These are phyloP conservation scores for Colletotrichum tropicale DNA, from an alignment of 2,329 filamentous ascomycete species.

Conservation along the genomic window DNA sequence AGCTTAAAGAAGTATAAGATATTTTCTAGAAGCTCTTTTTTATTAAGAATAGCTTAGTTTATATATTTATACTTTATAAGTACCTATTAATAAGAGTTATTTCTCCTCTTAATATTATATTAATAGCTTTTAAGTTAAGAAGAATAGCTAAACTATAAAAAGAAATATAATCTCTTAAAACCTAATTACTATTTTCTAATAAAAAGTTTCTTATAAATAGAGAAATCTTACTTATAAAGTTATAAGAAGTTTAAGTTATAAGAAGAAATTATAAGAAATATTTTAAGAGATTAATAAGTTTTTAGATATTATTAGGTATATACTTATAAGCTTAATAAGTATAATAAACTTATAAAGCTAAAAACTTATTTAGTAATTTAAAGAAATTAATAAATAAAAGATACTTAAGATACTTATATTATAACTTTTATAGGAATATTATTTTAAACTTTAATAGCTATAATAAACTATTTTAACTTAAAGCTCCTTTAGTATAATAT, in stretches of 20 bases:
- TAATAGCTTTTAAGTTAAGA: neutral
- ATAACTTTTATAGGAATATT: neutral
- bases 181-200: neutral
- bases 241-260: neutral
- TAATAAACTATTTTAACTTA: neutral
- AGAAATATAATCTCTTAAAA: neutral
- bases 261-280: neutral
- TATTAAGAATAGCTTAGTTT: neutral
- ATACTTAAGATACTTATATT: neutral
- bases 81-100: no score
- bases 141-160: no score
- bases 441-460: neutral
- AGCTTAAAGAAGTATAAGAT: no score
- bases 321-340: neutral
- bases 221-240: neutral
- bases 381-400: neutral
- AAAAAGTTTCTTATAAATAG: neutral
- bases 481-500: neutral
- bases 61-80: no score
- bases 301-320: neutral
- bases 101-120: neutral
- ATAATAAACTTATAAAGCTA: neutral
- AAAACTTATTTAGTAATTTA: neutral
- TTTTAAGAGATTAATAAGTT: neutral
- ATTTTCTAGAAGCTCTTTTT: no score